Base-by-base conservation (phyloP, 139 green algal genomes). In the Picochlorum sp. region DNA sequence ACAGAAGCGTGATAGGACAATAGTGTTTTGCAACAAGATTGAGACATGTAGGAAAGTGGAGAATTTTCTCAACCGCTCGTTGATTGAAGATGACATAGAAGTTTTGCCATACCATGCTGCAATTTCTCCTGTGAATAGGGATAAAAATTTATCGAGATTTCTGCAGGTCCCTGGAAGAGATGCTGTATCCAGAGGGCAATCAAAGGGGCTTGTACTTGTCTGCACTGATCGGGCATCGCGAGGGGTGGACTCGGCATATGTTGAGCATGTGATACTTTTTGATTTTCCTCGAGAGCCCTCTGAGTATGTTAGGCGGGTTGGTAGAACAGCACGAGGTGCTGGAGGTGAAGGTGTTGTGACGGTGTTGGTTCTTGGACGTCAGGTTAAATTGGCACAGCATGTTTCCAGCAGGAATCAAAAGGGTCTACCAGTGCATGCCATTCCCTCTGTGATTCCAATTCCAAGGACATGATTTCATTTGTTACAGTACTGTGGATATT, bases 281-380 rank as follows among this genome's bases (percentile, higher is more conserved):
- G 92, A 98, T 74, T 96, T 98, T 73, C 92, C 92, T 0, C 69
- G 92, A 0, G 92, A 98, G 68, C 92, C 92, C 0, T 91, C 78
- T 1, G 92, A 98, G 74, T 98, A 98, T 58, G 83, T 98, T 11
- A 74, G 92, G 1, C 72, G 92, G 0, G 92, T 92, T 13, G 92
- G 92, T 2, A 78, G 92, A 6, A 96, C 89, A 0, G 88, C 87
- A 1, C 74, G 92, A 0, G 92, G 91, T 13, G 85, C 89, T 3
- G 77, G 79, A 44, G 89, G 89, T 10, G 60, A 21, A 2, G 92
- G 92, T 14, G 47, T 78, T 0, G 89, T 96, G 30, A 85, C 78
- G 0, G 75, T 88, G 20, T 75, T 98, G 6, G 92, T 89, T 34
- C 76, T 96, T 44, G 92, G 92, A 6, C 70, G 84, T 11, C 86